Percentiles rank a stretch among this genome's conserved stretches.
These are phyloP conservation scores for Violaceomyces palustris DNA, from an alignment of 1,284 basidiomycete species.

Conservation along the genomic window DNA sequence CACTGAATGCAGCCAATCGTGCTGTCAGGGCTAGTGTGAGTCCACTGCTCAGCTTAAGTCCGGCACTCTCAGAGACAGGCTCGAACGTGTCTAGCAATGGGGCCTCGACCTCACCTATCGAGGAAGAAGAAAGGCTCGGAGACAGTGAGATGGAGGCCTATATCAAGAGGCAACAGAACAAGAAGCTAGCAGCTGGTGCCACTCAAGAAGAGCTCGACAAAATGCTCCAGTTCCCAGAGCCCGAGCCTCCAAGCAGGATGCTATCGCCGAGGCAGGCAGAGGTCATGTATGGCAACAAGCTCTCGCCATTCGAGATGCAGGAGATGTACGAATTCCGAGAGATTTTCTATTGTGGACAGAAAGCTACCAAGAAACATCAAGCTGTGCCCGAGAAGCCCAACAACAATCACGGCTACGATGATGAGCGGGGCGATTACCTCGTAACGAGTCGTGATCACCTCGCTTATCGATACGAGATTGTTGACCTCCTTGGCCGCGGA, in stretches of 20 bases:
- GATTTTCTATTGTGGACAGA: constrained; percentile 73
- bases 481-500: constrained; percentile 89
- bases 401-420: constrained; percentile 95
- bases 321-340: constrained; percentile 83
- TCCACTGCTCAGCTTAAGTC: constrained; percentile 15
- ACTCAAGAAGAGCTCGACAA: constrained; percentile 81
- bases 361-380: constrained; percentile 40
- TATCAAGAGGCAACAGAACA: constrained; percentile 79
- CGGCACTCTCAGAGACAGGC: constrained; percentile 9
- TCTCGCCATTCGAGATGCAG: constrained; percentile 69
- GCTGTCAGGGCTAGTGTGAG: too few species aligned
- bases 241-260: constrained; percentile 66
- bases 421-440: constrained; percentile 94
- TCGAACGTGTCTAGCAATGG: neutral
- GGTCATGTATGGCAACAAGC: constrained; percentile 53
- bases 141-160: constrained; percentile 97
- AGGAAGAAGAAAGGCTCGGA: constrained; percentile 80
- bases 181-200: constrained; percentile 72
- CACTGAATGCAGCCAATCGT: too few species aligned
- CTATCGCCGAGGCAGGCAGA: constrained; percentile 62
- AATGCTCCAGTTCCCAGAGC: constrained; percentile 86
- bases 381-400: constrained; percentile 62
- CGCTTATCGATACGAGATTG: constrained; percentile 89
- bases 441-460: constrained; percentile 88
- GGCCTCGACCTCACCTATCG: constrained; percentile 20